phyloP scores from a whole-genome alignment of 1,284 basidiomycete species.

The Rhodotorula sp. region DNA sequence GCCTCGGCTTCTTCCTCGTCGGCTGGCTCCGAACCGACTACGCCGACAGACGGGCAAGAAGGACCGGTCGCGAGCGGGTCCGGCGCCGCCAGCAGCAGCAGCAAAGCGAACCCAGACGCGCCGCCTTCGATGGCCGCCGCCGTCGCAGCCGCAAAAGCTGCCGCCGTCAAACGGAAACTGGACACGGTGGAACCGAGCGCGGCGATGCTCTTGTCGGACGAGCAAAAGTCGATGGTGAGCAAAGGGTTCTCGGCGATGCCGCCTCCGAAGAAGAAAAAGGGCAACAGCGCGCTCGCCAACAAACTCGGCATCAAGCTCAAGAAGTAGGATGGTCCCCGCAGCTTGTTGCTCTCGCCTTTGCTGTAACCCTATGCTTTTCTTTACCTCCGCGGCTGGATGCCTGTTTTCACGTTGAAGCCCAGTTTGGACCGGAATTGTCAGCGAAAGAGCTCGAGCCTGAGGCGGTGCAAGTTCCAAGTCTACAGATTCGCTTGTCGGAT shows the following conservation, averaged over 20 bases:
- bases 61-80: slow-evolving; percentile 40
- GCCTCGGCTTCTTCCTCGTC: slow-evolving; percentile 22
- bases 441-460: neutral
- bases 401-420: neutral
- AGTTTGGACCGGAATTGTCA: neutral
- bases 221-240: slow-evolving; percentile 63
- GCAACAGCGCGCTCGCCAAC: slow-evolving; percentile 35
- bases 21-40: slow-evolving; percentile 20
- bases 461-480: neutral
- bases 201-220: slow-evolving; percentile 65
- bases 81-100: slow-evolving; percentile 43
- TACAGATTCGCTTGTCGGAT: neutral
- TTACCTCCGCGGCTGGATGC: neutral
- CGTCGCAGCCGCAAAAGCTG: slow-evolving; percentile 61
- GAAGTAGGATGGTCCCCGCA: slow-evolving; percentile 7
- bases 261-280: slow-evolving; percentile 43
- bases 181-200: slow-evolving; percentile 46
- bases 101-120: slow-evolving; percentile 54
- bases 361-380: neutral
- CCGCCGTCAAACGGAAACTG: slow-evolving; percentile 46
- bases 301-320: slow-evolving; percentile 41
- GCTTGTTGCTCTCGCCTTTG: neutral
- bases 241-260: slow-evolving; percentile 27
- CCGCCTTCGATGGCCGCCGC: slow-evolving; percentile 63
- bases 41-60: slow-evolving; percentile 33